phyloP scores from a whole-genome alignment of 1,284 basidiomycete genomes.

The Fomitopsis palustris region DNA sequence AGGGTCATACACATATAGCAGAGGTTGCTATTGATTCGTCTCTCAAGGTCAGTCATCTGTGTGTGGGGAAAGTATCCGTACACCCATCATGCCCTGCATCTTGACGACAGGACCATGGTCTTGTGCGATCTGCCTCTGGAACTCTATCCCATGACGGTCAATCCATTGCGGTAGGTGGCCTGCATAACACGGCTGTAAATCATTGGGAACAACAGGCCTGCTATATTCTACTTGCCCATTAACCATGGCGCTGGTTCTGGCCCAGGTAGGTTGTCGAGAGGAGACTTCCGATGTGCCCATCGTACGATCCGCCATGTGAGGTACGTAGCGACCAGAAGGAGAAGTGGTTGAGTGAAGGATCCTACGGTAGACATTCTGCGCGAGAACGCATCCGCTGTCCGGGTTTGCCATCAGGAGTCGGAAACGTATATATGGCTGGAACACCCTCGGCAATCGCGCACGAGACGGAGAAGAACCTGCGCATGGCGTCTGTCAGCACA shows the following conservation, averaged over 20 bases:
- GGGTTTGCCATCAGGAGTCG: no score
- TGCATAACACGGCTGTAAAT: no score
- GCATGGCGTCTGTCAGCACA: no score
- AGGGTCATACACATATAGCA: slow-evolving; percentile 7
- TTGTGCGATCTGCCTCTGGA: slow-evolving; percentile 13
- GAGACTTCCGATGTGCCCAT: background rate
- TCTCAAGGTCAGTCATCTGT: background rate
- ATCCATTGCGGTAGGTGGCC: slow-evolving; percentile 13
- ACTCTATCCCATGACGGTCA: slow-evolving; percentile 9
- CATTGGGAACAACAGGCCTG: no score
- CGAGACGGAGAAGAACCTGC: no score
- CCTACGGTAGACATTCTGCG: background rate
- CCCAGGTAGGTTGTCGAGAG: slow-evolving; percentile 15
- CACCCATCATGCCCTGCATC: slow-evolving; percentile 16
- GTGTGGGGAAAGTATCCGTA: background rate
- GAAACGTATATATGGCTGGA: no score
- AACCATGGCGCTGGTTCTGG: slow-evolving; percentile 10
- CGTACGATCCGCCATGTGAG: background rate
- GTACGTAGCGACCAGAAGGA: background rate
- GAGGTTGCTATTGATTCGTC: background rate
- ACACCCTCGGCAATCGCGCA: no score
- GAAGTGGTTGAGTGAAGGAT: background rate
- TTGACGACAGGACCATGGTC: slow-evolving; percentile 17
- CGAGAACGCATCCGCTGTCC: background rate
- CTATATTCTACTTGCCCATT: slow-evolving; percentile 12